Evolutionary conservation across 2,329 filamentous ascomycete genomes (phyloP).

Genomic region (Phaeosphaeria sp.): DNA sequence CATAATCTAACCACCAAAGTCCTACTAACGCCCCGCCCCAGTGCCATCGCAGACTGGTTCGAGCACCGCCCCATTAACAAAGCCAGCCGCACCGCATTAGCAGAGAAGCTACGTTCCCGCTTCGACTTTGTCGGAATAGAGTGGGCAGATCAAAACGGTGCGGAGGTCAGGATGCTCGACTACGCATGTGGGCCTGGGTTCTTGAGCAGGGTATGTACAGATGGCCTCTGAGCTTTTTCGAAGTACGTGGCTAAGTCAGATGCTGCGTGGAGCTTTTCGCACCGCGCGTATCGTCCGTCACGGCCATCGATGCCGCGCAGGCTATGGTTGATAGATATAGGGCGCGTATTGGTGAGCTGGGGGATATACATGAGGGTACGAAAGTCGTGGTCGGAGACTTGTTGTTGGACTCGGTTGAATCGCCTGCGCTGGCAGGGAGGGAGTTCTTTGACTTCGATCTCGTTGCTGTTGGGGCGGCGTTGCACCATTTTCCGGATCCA

Average conservation of each 20-base stretch:
- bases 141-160: not conserved
- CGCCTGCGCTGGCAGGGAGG: not conserved
- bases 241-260: too few relatives aligned
- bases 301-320: slow-evolving; percentile 10
- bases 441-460: slow-evolving; percentile 6
- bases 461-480: slow-evolving; percentile 7
- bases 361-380: not conserved
- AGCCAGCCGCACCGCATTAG: not conserved
- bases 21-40: not conserved
- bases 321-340: slow-evolving; percentile 11
- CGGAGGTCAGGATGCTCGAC: slow-evolving; percentile 3
- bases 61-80: slow-evolving; percentile 13
- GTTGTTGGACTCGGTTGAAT: not conserved
- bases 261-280: slow-evolving; percentile 3
- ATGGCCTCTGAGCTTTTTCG: too few relatives aligned
- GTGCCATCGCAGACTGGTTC: slow-evolving; percentile 4
- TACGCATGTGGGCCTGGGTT: slow-evolving; percentile 13
- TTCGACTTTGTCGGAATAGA: slow-evolving; percentile 1
- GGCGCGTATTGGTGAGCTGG: slow-evolving; percentile 2
- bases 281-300: slow-evolving; percentile 8
- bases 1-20: too few relatives aligned
- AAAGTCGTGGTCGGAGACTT: slow-evolving; percentile 1
- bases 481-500: slow-evolving; percentile 8
- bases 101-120: not conserved
- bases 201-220: slow-evolving; percentile 3